Base-by-base conservation (phyloP, 2,329 filamentous ascomycete genomes). In the Fusarium albidum region DNA sequence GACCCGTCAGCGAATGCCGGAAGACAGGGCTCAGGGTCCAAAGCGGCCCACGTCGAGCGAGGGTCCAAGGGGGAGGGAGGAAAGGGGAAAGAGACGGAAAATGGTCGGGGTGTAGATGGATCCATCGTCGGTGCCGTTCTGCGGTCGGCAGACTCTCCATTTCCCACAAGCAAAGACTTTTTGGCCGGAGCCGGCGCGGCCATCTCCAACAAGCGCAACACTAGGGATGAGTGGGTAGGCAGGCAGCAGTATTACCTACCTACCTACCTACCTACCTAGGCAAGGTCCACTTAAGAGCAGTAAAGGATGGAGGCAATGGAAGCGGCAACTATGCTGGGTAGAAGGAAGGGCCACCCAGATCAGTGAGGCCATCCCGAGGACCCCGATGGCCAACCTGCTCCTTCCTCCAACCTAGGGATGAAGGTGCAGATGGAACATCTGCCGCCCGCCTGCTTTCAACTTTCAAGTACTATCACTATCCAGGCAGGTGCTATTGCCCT, bases 361-460 rank as follows among this genome's bases (percentile, higher is more conserved):
- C 35, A 12, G 18, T 35, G 46, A 42, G 28, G 46, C 25, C 29
- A 49, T 49, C 38, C 26, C n/a, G n/a, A n/a, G n/a, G n/a, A n/a
- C n/a, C n/a, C 25, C 29, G 34, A 18, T 31, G 33, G 46, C 9
- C 11, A 26, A 17, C 38, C 28, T 17, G 45, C 32, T 41, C 35
- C 28, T 48, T 33, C 28, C 43, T 13, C 32, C 5, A 9, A 17
- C 21, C 7, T 21, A 21, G 21, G 21, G 21, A 21, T 21, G 21
- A 21, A 21, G 21, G 21, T 21, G 21, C 21, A 21, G 21, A 21
- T 21, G 21, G n/a, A 21, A 21, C 7, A 21, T 7, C 21, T 21
- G 21, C 21, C 7, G 21, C 21, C 21, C n/a, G n/a, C n/a, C n/a
- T n/a, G n/a, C n/a, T n/a, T n/a, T n/a, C n/a, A n/a, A n/a, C n/a